Base-by-base conservation (phyloP, 1,284 basidiomycete species). In the Melanopsichium pennsylvanicum region DNA sequence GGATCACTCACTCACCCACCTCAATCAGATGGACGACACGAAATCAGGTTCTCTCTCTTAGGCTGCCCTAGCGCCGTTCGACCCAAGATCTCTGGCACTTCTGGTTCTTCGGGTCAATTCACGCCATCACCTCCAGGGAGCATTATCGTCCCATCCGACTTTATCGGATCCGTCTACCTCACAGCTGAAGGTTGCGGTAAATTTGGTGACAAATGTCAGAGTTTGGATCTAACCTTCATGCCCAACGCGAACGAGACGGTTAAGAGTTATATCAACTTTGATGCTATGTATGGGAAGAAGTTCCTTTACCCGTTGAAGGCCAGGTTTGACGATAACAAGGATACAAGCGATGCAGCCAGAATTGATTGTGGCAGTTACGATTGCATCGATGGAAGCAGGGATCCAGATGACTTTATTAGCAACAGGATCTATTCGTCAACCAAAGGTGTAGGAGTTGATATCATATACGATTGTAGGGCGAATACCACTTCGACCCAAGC, bases 51-150 rank as follows among this genome's bases (percentile, higher is more conserved):
- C 45, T 42, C 48, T 19, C 42, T 64, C 0, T 44, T 52, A 21
- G 27, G 31, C 29, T 64, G 61, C 21, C 36, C 54, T 8, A 7
- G 44, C 6, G 6, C 25, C 21, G 36, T 58, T 10, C 50, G 51
- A 26, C 61, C 61, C 54, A 64, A 64, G 37, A 52, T 64, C 36
- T 64, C 61, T 4, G 61, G 61, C 32, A 49, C 41, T 15, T 64
- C 61, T 5, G 40, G 45, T 21, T 48, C 48, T 36, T 9, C 35
- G 5, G 50, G 51, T n/a, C 26, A 39, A 13, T 61, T 37, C 41
- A 49, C 45, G 15, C 44, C 55, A 5, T 48, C 44, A 11, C 44
- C 61, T 2, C 49, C 44, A 2, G 48, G 54, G 5, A 40, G 16
- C 37, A 48, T 64, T 36, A 48, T 64, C 16, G 54, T 64, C 10